Percentiles rank a stretch among this genome's conserved stretches.
phyloP scores from a whole-genome alignment of 106 monocot genomes.

The Dioscorea alata region DNA sequence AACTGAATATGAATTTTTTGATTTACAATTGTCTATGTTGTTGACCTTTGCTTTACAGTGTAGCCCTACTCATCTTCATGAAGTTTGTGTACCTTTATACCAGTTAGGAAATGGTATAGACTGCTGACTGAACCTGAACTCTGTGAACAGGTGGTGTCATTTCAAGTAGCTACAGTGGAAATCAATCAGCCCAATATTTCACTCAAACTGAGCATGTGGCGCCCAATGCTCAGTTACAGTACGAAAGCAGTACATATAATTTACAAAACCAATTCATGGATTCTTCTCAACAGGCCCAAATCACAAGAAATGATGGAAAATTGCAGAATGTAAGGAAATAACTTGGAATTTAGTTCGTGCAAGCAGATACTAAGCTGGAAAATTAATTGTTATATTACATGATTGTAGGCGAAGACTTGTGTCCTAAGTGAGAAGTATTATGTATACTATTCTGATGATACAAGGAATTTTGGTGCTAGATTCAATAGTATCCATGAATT shows the following conservation, averaged over 20 bases:
- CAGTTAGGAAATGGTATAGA: too few relatives aligned
- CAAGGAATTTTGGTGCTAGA: conserved; percentile 66
- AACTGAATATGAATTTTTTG: too few relatives aligned
- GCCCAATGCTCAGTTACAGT: conserved; percentile 3
- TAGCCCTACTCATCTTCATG: too few relatives aligned
- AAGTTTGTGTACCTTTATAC: too few relatives aligned
- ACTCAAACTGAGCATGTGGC: too few relatives aligned
- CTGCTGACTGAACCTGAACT: not conserved
- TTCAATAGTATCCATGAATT: conserved; percentile 98
- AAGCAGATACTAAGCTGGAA: too few relatives aligned
- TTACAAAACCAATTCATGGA: conserved; percentile 18
- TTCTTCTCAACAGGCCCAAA: conserved; percentile 15
- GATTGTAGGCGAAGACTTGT: conserved; percentile 90
- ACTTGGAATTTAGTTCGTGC: too few relatives aligned
- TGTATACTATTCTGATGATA: conserved; percentile 77
- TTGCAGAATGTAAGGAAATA: too few relatives aligned
- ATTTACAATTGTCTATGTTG: too few relatives aligned
- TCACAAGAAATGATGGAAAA: conserved; percentile 25
- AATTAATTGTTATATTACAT: too few relatives aligned
- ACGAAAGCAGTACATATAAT: conserved; percentile 17
- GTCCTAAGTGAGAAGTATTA: conserved; percentile 81
- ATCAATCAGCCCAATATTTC: conserved; percentile 13
- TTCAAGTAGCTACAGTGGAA: conserved; percentile 14
- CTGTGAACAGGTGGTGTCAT: conserved; percentile 4
- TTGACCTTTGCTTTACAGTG: too few relatives aligned